These are phyloP conservation scores for Castanea crenata DNA, from an alignment of 306 rosid genomes.

Conservation along the genomic window DNA sequence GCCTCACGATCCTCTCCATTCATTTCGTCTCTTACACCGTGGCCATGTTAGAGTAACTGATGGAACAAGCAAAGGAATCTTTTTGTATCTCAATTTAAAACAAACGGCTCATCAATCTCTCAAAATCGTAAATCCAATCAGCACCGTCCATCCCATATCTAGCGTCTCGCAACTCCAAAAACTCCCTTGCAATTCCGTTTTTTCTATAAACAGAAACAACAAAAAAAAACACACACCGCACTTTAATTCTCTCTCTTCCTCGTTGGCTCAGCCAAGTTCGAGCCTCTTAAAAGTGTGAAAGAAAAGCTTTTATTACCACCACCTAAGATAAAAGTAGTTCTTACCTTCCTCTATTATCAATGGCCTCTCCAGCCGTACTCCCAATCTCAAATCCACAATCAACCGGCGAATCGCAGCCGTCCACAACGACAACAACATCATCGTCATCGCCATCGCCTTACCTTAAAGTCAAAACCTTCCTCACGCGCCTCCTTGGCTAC, in stretches of 20 bases:
- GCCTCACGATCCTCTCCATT: neutral
- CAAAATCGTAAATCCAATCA: neutral
- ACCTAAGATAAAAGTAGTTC: no score
- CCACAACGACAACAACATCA: neutral
- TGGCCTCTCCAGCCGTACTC: neutral
- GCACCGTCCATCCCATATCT: neutral
- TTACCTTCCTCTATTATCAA: no score
- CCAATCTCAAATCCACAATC: neutral
- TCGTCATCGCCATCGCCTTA: neutral
- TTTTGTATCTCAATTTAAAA: neutral
- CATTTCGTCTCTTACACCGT: neutral
- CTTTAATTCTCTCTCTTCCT: no score
- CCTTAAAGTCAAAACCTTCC: conserved; percentile 9
- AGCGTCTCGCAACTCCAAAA: neutral
- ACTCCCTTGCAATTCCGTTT: neutral
- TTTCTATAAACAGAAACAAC: neutral
- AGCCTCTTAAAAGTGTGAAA: no score
- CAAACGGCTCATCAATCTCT: neutral
- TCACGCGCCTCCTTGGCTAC: conserved; percentile 32
- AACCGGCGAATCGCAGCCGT: conserved; percentile 25
- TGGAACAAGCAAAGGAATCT: neutral
- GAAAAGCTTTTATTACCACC: no score
- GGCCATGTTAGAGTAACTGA: neutral
- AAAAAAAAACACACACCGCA: neutral
- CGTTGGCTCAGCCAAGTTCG: neutral